These are phyloP conservation scores for Globisporangium rhizosaccharum DNA, from an alignment of 352 stramenopile species.

Conservation along the genomic window DNA sequence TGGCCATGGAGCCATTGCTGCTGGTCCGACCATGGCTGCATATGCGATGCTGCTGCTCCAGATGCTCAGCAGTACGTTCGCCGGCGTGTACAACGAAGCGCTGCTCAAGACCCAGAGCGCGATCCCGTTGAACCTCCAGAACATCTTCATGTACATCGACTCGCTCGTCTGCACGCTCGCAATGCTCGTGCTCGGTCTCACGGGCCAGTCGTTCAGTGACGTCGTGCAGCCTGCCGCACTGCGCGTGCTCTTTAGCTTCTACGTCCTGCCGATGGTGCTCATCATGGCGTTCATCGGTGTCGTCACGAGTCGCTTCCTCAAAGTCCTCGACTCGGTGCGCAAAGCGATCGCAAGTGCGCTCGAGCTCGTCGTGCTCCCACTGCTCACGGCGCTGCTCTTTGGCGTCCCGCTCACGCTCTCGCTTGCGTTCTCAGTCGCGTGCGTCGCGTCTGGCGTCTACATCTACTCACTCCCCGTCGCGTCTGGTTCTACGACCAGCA, in stretches of 20 bases:
- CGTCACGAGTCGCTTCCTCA: constrained; percentile 79
- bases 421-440: constrained; percentile 50
- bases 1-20: not conserved
- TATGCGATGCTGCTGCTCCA: constrained; percentile 65
- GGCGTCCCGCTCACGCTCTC: constrained; percentile 50
- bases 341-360: constrained; percentile 77
- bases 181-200: constrained; percentile 67
- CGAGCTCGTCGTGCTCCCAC: constrained; percentile 65
- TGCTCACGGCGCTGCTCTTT: constrained; percentile 63
- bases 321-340: constrained; percentile 71
- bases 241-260: constrained; percentile 57
- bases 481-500: not conserved
- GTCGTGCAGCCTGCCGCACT: constrained; percentile 45
- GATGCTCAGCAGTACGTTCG: constrained; percentile 80
- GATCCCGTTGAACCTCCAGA: constrained; percentile 74
- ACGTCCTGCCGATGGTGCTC: constrained; percentile 73
- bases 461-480: constrained; percentile 72
- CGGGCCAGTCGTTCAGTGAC: constrained; percentile 55
- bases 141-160: constrained; percentile 84
- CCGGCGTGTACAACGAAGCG: constrained; percentile 80
- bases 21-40: constrained; percentile 28
- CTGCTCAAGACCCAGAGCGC: constrained; percentile 69
- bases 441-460: constrained; percentile 69
- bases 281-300: constrained; percentile 82
- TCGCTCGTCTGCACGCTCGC: constrained; percentile 64